Conservation (phyloP, 169 alveolate genomes). For the Plasmodium gonderi region DNA sequence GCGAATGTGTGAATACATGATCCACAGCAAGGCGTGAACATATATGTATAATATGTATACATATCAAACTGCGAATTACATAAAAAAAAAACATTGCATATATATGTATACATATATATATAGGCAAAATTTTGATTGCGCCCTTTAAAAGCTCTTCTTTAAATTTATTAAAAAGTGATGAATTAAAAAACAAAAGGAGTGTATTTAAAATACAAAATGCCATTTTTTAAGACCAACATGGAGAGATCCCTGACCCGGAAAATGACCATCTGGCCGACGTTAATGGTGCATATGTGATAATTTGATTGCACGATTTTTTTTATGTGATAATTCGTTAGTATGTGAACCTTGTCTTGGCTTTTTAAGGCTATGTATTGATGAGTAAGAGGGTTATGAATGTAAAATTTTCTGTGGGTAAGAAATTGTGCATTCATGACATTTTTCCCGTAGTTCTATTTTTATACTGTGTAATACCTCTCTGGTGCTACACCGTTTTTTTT, state of each 20-base stretch:
- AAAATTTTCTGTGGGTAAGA: too few species aligned
- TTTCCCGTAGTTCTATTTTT: too few species aligned
- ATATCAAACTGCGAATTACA: slow-evolving; percentile 57
- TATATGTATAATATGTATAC: background rate
- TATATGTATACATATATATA: slow-evolving; percentile 13
- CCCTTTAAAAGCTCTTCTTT: slow-evolving; percentile 45
- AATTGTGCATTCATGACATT: too few species aligned
- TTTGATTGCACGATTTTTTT: background rate
- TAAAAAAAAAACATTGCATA: slow-evolving; percentile 39
- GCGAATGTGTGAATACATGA: background rate
- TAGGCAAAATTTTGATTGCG: slow-evolving; percentile 41
- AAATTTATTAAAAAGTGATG: slow-evolving; percentile 34
- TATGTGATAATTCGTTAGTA: background rate
- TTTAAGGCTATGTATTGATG: too few species aligned
- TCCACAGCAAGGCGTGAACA: too few species aligned
- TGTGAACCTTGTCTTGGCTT: too few species aligned
- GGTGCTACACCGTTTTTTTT: too few species aligned
- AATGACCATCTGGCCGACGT: background rate
- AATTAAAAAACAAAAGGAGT: slow-evolving; percentile 25
- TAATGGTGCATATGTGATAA: background rate
- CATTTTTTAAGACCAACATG: background rate
- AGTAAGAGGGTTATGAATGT: too few species aligned
- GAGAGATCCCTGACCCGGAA: background rate
- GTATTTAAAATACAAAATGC: background rate
- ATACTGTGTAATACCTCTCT: too few species aligned